Conservation (phyloP, 2,329 filamentous ascomycete species). For the Phoma sp. region DNA sequence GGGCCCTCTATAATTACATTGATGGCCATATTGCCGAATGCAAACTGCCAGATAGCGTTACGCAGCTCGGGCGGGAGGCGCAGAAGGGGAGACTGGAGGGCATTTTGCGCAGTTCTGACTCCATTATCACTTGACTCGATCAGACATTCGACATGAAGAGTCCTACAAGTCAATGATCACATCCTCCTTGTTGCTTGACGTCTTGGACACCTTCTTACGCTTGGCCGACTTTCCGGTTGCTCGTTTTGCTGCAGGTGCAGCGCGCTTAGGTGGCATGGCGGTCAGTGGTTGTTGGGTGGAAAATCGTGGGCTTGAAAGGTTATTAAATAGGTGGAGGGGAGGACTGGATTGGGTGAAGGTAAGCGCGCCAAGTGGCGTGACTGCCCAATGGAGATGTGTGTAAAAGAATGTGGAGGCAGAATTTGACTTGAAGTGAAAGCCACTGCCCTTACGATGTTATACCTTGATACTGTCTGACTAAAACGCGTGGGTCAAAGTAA, state of each 20-base stretch:
- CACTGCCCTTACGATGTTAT: no score
- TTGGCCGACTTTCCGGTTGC: not conserved
- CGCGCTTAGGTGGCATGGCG: not conserved
- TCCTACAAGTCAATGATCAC: not conserved
- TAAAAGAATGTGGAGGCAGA: no score
- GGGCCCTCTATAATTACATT: not conserved
- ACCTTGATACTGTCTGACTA: no score
- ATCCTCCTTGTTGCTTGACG: not conserved
- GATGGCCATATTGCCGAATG: not conserved
- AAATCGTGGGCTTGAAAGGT: no score
- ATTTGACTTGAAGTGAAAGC: no score
- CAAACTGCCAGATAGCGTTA: not conserved
- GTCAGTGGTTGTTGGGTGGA: not conserved
- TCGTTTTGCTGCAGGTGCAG: not conserved
- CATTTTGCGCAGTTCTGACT: not conserved
- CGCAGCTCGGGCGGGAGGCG: not conserved
- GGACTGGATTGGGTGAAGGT: not conserved
- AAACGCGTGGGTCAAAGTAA: no score
- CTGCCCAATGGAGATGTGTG: not conserved
- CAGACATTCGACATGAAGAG: not conserved
- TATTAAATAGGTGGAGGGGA: not conserved
- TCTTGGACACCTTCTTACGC: not conserved
- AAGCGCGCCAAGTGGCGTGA: not conserved
- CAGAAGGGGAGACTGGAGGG: not conserved
- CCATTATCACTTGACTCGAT: no score